Evolutionary conservation across 2,329 filamentous ascomycete genomes (phyloP).

Genomic region (Acrocalymma vagum): DNA sequence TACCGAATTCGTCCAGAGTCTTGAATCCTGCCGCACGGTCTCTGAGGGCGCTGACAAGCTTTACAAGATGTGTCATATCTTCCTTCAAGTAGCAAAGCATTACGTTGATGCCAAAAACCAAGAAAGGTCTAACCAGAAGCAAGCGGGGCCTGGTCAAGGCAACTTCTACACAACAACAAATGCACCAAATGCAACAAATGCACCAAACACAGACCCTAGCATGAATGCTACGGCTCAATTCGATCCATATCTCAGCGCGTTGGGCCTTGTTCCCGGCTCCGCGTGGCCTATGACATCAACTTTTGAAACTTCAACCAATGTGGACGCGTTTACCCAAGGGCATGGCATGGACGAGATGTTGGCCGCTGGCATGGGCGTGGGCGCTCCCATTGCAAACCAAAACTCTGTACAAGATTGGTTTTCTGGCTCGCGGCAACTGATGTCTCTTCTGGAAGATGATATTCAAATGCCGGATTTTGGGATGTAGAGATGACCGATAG

Average conservation of each 20-base stretch:
- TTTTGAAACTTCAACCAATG: constrained; percentile 5
- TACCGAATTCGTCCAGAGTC: constrained; percentile 64
- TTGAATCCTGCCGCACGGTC: constrained; percentile 60
- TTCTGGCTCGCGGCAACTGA: constrained; percentile 70
- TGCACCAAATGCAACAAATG: not conserved
- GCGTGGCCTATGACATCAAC: constrained; percentile 27
- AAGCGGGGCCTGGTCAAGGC: constrained; percentile 12
- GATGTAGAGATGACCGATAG: constrained; percentile 1
- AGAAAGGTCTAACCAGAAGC: constrained; percentile 37
- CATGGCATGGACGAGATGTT: constrained; percentile 1
- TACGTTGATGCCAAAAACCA: constrained; percentile 68
- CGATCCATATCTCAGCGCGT: constrained; percentile 70
- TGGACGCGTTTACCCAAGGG: constrained; percentile 15
- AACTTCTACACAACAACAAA: constrained; percentile 19
- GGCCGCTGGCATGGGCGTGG: constrained; percentile 15
- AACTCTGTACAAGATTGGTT: constrained; percentile 70
- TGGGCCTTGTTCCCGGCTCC: constrained; percentile 65
- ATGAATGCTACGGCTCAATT: constrained; percentile 53
- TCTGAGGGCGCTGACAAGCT: constrained; percentile 69
- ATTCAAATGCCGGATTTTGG: constrained; percentile 41
- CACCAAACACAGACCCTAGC: constrained; percentile 24
- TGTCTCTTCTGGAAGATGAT: constrained; percentile 70
- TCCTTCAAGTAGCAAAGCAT: constrained; percentile 67
- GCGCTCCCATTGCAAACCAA: constrained; percentile 30
- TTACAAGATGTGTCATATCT: constrained; percentile 68